phyloP scores from a whole-genome alignment of 164 flowering plant genomes.

The Stephania cephalantha region DNA sequence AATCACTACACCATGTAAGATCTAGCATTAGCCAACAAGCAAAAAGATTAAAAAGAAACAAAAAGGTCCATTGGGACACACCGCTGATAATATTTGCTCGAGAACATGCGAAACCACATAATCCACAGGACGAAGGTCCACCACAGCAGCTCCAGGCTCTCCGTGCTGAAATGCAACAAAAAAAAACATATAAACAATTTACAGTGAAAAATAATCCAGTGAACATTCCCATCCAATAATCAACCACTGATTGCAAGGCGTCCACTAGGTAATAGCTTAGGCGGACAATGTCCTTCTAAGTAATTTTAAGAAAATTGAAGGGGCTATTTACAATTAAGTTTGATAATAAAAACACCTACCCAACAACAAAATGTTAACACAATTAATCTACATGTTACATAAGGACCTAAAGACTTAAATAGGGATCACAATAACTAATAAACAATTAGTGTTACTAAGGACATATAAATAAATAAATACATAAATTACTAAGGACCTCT shows the following conservation, averaged over 20 bases:
- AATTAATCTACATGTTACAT: too few species aligned
- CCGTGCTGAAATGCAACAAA: conserved; percentile 64
- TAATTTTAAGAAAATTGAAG: background rate
- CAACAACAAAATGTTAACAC: background rate
- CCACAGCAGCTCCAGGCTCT: conserved; percentile 94
- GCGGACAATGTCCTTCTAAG: background rate
- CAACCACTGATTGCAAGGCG: too few species aligned
- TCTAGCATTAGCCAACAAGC: conserved; percentile 1
- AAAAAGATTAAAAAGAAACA: background rate
- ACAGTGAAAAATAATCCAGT: background rate
- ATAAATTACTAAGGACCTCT: too few species aligned
- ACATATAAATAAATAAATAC: too few species aligned
- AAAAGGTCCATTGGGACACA: conserved; percentile 18
- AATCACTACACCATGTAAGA: background rate
- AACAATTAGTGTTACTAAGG: too few species aligned
- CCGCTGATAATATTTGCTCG: conserved; percentile 66
- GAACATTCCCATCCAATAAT: background rate
- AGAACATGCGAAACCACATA: conserved; percentile 80
- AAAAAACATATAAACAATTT: background rate
- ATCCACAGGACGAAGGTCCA: conserved; percentile 76
- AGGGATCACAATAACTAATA: too few species aligned
- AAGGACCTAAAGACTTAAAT: too few species aligned
- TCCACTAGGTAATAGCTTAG: background rate
- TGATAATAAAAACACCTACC: background rate
- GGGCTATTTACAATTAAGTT: too few species aligned